A percentile compares a stretch with the other conserved stretches of the same genome.
These are phyloP conservation scores for Phoma herbarum DNA, from an alignment of 2,329 filamentous ascomycete genomes.

Conservation along the genomic window DNA sequence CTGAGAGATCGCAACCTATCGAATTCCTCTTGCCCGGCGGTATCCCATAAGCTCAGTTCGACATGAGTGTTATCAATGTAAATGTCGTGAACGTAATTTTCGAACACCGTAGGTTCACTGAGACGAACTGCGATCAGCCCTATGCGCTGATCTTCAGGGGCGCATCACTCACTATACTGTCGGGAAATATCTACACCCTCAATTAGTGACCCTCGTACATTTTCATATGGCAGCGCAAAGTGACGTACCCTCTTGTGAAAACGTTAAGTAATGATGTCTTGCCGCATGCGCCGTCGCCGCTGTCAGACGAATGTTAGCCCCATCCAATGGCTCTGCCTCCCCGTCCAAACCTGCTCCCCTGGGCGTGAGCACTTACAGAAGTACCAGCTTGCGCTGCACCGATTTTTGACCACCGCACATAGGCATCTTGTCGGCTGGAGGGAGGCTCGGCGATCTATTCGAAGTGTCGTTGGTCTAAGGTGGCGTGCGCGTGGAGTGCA, in stretches of 20 bases:
- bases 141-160: constrained; percentile 20
- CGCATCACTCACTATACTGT: constrained; percentile 79
- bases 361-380: constrained; percentile 71
- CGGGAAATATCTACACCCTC: constrained; percentile 79
- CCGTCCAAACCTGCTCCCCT: constrained; percentile 6
- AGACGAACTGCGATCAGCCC: constrained; percentile 31
- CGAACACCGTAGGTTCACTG: constrained; percentile 92
- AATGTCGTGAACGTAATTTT: constrained; percentile 99
- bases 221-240: background rate
- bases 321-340: constrained; percentile 28
- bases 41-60: constrained; percentile 97
- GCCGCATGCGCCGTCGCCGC: constrained; percentile 93
- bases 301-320: constrained; percentile 53
- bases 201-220: constrained; percentile 9
- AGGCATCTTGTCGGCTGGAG: constrained; percentile 50
- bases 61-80: constrained; percentile 98
- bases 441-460: constrained; percentile 32
- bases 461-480: constrained; percentile 34
- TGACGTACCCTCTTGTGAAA: constrained; percentile 89
- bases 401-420: constrained; percentile 69
- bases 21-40: constrained; percentile 98
- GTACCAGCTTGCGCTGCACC: constrained; percentile 94
- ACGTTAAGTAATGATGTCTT: constrained; percentile 98
- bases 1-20: constrained; percentile 93
- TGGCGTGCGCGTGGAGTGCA: constrained; percentile 39